These are phyloP conservation scores for Sparassis latifolia DNA, from an alignment of 1,284 basidiomycete genomes.

Conservation along the genomic window DNA sequence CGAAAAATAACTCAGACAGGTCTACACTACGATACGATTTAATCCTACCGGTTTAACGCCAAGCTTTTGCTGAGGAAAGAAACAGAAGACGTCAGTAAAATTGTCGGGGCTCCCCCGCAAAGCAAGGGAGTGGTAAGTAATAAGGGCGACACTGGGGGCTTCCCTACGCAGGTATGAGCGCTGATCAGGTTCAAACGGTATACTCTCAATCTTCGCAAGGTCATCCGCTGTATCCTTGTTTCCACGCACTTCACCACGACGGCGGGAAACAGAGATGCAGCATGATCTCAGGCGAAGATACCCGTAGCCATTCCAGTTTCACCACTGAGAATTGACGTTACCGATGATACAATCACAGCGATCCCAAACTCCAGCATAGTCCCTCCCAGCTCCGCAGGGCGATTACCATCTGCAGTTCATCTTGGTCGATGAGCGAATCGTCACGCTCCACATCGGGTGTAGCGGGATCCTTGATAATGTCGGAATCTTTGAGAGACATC, in stretches of 20 bases:
- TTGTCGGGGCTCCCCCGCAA: conserved; percentile 29
- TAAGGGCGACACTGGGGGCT: conserved; percentile 68
- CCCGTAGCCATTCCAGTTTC: conserved; percentile 80
- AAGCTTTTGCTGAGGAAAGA: conserved; percentile 51
- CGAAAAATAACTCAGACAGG: conserved; percentile 4
- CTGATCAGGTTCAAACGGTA: conserved; percentile 94
- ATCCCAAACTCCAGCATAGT: conserved; percentile 24
- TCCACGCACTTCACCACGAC: conserved; percentile 22
- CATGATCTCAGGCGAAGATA: conserved; percentile 49
- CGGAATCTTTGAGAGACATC: conserved; percentile 14
- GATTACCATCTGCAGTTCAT: conserved; percentile 61
- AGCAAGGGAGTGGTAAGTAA: conserved; percentile 27
- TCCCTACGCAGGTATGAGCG: conserved; percentile 94
- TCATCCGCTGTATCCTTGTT: conserved; percentile 11
- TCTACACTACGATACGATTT: not conserved
- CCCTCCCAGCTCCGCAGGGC: conserved; percentile 18
- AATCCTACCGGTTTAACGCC: conserved; percentile 73
- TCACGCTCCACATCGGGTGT: conserved; percentile 16
- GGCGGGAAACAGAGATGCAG: conserved; percentile 17
- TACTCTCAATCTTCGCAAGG: conserved; percentile 74
- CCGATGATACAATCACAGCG: conserved; percentile 42
- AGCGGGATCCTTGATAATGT: conserved; percentile 13
- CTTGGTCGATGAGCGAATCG: conserved; percentile 35
- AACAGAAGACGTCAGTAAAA: conserved; percentile 42
- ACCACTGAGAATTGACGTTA: conserved; percentile 66